These are phyloP conservation scores for Baudoinia panamericana DNA, from an alignment of 495 filamentous ascomycete species.

Conservation along the genomic window DNA sequence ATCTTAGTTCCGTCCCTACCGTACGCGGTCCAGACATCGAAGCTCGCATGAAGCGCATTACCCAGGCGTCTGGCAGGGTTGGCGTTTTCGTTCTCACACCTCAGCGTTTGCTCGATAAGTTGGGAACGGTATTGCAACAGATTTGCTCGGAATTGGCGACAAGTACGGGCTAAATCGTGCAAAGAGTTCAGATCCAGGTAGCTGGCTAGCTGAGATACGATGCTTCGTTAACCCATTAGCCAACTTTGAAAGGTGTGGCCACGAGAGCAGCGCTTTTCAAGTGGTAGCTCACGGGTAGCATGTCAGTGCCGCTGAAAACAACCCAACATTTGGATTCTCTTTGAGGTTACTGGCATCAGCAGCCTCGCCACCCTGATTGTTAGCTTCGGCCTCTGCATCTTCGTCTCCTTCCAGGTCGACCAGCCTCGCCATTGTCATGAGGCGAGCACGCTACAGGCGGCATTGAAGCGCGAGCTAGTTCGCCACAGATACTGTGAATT, in stretches of 20 bases:
- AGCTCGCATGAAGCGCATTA: conserved; percentile 19
- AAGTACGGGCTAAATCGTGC: conserved; percentile 64
- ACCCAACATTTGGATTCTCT: conserved; percentile 52
- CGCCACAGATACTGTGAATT: background rate
- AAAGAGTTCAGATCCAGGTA: conserved; percentile 74
- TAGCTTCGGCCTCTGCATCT: conserved; percentile 3
- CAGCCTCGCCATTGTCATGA: conserved; percentile 9
- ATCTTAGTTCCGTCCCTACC: conserved; percentile 23
- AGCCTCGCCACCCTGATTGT: conserved; percentile 6
- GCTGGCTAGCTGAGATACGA: conserved; percentile 59
- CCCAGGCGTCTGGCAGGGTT: conserved; percentile 34
- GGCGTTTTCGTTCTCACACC: conserved; percentile 57
- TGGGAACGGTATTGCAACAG: conserved; percentile 62
- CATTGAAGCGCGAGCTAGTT: conserved; percentile 2
- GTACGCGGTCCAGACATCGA: conserved; percentile 16
- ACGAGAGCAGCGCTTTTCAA: background rate
- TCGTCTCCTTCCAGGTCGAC: conserved; percentile 6
- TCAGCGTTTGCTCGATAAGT: conserved; percentile 59
- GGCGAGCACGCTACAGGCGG: background rate
- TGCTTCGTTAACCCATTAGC: conserved; percentile 36
- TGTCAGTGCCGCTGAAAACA: conserved; percentile 63
- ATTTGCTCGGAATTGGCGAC: conserved; percentile 61
- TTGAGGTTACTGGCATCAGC: conserved; percentile 24
- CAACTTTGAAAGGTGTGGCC: background rate
- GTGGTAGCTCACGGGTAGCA: conserved; percentile 69